Evolutionary conservation across 371 early-diverging fungal genomes (phyloP).

Genomic region (Mortierella sp.): DNA sequence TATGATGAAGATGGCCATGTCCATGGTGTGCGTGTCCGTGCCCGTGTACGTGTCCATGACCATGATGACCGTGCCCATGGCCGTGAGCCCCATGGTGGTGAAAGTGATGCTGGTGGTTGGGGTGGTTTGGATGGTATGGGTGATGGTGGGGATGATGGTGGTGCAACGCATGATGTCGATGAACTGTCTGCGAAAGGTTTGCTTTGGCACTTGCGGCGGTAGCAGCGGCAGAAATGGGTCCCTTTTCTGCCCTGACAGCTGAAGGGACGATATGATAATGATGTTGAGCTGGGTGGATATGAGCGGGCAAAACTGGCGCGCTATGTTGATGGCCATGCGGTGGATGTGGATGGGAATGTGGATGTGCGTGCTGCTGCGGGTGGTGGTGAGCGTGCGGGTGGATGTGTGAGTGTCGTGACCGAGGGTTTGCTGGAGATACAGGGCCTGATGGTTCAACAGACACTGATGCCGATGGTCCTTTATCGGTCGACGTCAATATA

Average conservation of each 20-base stretch:
- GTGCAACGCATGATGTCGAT: slow-evolving; percentile 45
- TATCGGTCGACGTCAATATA: background rate
- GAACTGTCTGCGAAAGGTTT: slow-evolving; percentile 33
- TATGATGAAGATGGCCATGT: no score
- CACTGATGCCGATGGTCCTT: background rate
- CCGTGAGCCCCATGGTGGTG: slow-evolving; percentile 35
- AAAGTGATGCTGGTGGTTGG: slow-evolving; percentile 58
- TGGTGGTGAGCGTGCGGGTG: slow-evolving; percentile 17
- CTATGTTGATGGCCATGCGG: slow-evolving; percentile 13
- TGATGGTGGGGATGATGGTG: slow-evolving; percentile 57
- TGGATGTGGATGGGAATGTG: slow-evolving; percentile 13
- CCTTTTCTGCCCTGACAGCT: slow-evolving; percentile 13
- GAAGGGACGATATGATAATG: slow-evolving; percentile 41
- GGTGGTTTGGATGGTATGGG: slow-evolving; percentile 56
- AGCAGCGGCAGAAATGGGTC: background rate
- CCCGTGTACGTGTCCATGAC: slow-evolving; percentile 16
- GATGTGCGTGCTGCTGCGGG: slow-evolving; percentile 6
- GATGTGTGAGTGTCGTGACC: slow-evolving; percentile 2
- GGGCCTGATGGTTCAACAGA: background rate
- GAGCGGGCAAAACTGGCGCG: slow-evolving; percentile 39
- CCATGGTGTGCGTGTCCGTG: slow-evolving; percentile 4
- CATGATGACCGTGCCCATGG: slow-evolving; percentile 28
- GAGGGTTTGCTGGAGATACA: background rate
- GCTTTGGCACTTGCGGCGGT: slow-evolving; percentile 13
- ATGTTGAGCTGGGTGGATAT: slow-evolving; percentile 48